phyloP scores from a whole-genome alignment of 2,329 filamentous ascomycete genomes.

The Aspergillus uvarum region DNA sequence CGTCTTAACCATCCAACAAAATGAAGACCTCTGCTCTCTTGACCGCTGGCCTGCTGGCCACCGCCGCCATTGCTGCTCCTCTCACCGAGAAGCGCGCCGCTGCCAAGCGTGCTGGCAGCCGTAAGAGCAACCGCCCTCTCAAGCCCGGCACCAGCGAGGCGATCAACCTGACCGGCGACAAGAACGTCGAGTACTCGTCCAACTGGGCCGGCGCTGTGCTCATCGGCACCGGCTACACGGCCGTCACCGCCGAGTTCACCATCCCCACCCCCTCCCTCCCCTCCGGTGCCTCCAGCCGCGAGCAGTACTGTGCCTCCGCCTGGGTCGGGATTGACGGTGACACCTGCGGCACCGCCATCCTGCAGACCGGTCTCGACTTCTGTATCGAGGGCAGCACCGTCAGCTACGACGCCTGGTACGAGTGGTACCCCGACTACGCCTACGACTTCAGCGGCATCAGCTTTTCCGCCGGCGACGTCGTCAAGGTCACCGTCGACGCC shows the following conservation, averaged over 20 bases:
- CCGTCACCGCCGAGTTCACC: conserved; percentile 53
- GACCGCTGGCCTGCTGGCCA: conserved; percentile 42
- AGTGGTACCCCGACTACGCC: conserved; percentile 59
- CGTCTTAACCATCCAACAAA: not conserved
- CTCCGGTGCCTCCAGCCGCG: conserved; percentile 15
- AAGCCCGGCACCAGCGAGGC: conserved; percentile 8
- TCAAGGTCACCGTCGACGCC: conserved; percentile 45
- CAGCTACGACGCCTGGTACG: conserved; percentile 59
- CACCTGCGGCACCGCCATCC: conserved; percentile 52
- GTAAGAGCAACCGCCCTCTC: conserved; percentile 6
- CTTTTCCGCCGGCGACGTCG: conserved; percentile 46
- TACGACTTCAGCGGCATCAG: conserved; percentile 52
- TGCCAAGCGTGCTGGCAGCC: not conserved
- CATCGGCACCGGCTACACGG: conserved; percentile 46
- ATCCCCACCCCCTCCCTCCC: conserved; percentile 46
- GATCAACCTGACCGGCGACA: not conserved
- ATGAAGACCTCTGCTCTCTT: conserved; percentile 53
- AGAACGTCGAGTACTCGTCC: conserved; percentile 49
- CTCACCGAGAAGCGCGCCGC: conserved; percentile 35
- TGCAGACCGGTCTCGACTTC: conserved; percentile 60
- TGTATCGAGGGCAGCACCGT: conserved; percentile 43
- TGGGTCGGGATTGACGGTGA: conserved; percentile 63
- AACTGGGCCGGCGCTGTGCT: conserved; percentile 64
- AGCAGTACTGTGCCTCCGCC: conserved; percentile 43
- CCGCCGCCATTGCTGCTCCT: conserved; percentile 48